phyloP scores from a whole-genome alignment of 495 filamentous ascomycete genomes.

The Trichoderma gamsii region DNA sequence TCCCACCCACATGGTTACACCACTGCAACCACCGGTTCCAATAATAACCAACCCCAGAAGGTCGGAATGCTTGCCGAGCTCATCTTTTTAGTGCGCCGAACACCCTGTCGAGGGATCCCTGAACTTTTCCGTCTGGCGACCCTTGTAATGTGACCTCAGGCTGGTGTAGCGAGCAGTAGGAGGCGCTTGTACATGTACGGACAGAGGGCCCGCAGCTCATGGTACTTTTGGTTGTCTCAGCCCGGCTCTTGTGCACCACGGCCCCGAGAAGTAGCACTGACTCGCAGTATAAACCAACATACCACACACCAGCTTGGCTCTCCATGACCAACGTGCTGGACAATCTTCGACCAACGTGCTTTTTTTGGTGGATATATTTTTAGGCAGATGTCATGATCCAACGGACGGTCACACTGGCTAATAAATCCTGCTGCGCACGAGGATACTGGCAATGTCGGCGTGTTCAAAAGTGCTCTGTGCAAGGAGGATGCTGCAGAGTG shows the following conservation, averaged over 20 bases:
- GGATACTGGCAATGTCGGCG: neutral
- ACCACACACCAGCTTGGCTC: neutral
- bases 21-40: constrained; percentile 9
- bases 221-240: constrained; percentile 12
- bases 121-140: neutral
- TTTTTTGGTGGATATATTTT: neutral
- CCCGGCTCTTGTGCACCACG: neutral
- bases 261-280: neutral
- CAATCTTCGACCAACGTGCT: neutral
- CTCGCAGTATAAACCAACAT: neutral
- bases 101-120: constrained; percentile 9
- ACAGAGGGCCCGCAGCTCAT: neutral
- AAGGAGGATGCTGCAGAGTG: neutral
- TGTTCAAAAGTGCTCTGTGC: neutral
- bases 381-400: constrained; percentile 8
- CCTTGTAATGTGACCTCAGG: constrained; percentile 4
- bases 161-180: neutral
- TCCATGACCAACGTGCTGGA: neutral
- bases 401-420: neutral
- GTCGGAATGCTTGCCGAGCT: constrained; percentile 14
- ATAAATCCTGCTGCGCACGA: neutral
- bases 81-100: constrained; percentile 13
- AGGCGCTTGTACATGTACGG: constrained; percentile 5
- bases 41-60: constrained; percentile 15
- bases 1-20: constrained; percentile 14